phyloP scores from a whole-genome alignment of 495 filamentous ascomycete species.

The Talaromyces trachyspermus region DNA sequence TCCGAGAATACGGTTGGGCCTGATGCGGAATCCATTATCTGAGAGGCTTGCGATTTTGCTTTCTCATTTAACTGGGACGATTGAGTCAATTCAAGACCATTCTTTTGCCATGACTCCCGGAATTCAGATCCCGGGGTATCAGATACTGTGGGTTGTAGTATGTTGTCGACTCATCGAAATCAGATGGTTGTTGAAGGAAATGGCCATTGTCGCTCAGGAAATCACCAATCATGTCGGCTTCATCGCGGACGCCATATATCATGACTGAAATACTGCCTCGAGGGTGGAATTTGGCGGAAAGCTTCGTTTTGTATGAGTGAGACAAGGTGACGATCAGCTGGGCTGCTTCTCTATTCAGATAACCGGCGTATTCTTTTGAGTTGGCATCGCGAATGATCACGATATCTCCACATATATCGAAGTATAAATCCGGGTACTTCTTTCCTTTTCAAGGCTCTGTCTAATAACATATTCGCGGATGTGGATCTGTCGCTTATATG shows the following conservation, averaged over 20 bases:
- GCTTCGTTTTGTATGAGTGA: neutral
- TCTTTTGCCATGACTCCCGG: neutral
- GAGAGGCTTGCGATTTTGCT: neutral
- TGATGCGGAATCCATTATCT: neutral
- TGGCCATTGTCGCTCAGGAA: neutral
- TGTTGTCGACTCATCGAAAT: neutral
- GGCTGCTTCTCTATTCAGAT: neutral
- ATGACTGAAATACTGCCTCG: neutral
- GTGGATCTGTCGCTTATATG: neutral
- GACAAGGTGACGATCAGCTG: neutral
- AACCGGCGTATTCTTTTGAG: neutral
- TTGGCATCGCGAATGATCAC: neutral
- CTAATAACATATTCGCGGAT: neutral
- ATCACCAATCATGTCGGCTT: neutral
- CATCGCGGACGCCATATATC: neutral
- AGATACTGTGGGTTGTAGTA: neutral
- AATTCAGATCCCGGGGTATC: neutral
- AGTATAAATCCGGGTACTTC: neutral
- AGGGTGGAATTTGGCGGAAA: neutral
- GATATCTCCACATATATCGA: neutral
- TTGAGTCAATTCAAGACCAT: neutral
- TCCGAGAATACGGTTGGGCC: neutral
- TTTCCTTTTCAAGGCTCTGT: neutral
- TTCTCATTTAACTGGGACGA: neutral
- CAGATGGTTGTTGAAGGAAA: neutral